Evolutionary conservation across 352 stramenopile genomes (phyloP), one percentile per base, ranked within the genome.

Genomic region (Phytophthora cryptogea): DNA sequence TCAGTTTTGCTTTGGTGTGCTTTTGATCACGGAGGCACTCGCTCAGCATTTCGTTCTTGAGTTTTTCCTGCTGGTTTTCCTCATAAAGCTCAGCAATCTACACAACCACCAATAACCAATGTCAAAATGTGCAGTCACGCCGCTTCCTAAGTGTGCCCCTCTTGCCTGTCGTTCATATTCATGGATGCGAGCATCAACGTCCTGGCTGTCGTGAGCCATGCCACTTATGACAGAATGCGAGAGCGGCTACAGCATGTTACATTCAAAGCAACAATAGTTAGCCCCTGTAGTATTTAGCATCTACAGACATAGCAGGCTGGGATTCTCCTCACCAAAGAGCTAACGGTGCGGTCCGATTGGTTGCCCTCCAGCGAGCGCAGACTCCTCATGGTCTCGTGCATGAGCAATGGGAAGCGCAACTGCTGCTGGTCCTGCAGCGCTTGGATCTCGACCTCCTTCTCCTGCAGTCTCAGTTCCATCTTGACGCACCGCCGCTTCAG

Each of bases 1-100:
- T 78, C 4, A 86, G 65, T 53, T 93, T 93, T 0, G 60, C 20
- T 37, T 89, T 93, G n/a, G 75, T 54, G 28, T 76, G 65, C 42
- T 93, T 91, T 33, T 90, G 80, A 26, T 91, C 78, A 3, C 73
- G 73, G 3, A 93, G 63, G 27, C 80, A 88, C 41, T 85, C 80
- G 27, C 31, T 70, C 35, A 93, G 54, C 80, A 88, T 86, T 37
- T 85, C 71, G 49, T 82, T 88, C 39, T 86, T 83, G 27, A 85
- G 63, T 50, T 88, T 90, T 49, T 90, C 78, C 37, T 84, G 68
- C 36, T 86, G 64, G 26, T 89, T 76, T 37, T 93, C 84, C 40
- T 84, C 73, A 30, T 90, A 93, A 27, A 93, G 28, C 16, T 77
- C 57, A 36, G 74, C 68, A 48, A 89, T 80, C 81, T 90, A 30